These are phyloP conservation scores for Sphaerosporella brunnea DNA, from an alignment of 495 filamentous ascomycete species.

Conservation along the genomic window DNA sequence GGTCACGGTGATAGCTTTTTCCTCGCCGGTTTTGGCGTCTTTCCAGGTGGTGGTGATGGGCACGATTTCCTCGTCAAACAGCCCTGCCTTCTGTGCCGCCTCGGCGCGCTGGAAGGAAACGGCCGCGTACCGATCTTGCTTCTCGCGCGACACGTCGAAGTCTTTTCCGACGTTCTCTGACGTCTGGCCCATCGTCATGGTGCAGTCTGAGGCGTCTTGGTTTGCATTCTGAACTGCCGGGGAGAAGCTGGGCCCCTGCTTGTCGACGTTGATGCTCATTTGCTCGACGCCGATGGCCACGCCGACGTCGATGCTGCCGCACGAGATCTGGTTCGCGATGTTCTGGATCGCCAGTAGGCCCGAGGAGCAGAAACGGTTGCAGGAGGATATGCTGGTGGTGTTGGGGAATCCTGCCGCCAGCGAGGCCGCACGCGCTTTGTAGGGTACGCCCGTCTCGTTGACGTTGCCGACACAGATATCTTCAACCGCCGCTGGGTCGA, in stretches of 20 bases:
- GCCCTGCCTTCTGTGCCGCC: constrained; percentile 75
- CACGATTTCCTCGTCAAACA: constrained; percentile 87
- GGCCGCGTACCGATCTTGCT: constrained; percentile 68
- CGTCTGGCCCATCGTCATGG: constrained; percentile 95
- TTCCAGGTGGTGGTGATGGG: constrained; percentile 68
- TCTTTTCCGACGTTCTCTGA: constrained; percentile 89
- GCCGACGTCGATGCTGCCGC: constrained; percentile 68
- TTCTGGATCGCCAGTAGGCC: constrained; percentile 89
- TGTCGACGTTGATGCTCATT: constrained; percentile 59
- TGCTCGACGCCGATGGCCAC: constrained; percentile 74
- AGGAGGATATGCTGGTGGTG: constrained; percentile 57
- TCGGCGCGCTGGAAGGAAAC: constrained; percentile 79
- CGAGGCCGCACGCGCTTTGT: constrained; percentile 71
- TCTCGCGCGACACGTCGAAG: constrained; percentile 64
- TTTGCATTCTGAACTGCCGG: constrained; percentile 50
- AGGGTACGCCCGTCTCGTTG: constrained; percentile 67
- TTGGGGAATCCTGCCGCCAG: constrained; percentile 90
- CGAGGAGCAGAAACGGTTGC: constrained; percentile 95
- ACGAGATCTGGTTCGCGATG: constrained; percentile 72
- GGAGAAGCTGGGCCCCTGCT: constrained; percentile 54
- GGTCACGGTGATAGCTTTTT: constrained; percentile 56
- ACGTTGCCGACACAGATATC: constrained; percentile 91
- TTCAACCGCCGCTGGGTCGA: constrained; percentile 72
- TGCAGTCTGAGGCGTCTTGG: constrained; percentile 68
- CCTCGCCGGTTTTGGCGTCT: constrained; percentile 62